A percentile compares a stretch with the other conserved stretches of the same genome.
These are phyloP conservation scores for Perilla frutescens DNA, from an alignment of 257 asterid genomes.

Conservation along the genomic window DNA sequence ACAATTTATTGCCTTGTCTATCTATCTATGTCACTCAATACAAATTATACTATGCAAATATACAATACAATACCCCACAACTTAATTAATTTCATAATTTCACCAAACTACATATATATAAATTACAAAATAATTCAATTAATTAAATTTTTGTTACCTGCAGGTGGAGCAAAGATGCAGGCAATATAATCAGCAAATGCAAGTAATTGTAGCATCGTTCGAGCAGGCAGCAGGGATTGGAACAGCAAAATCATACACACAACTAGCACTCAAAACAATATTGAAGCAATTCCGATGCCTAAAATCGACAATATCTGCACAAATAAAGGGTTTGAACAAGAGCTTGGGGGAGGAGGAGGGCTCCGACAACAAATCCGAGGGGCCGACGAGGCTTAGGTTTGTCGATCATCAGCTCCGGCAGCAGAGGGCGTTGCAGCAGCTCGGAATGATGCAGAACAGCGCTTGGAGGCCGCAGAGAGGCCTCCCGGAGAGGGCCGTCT, in stretches of 20 bases:
- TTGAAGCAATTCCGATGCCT: constrained; percentile 71
- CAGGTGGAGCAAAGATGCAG: constrained; percentile 79
- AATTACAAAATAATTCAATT: background rate
- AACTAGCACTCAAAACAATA: constrained; percentile 61
- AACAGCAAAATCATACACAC: constrained; percentile 66
- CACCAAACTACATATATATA: background rate
- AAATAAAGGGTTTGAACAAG: constrained; percentile 51
- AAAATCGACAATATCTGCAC: constrained; percentile 59
- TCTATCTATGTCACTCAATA: too few relatives aligned
- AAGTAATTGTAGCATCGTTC: constrained; percentile 55
- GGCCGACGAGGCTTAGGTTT: constrained; percentile 42
- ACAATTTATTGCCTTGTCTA: constrained; percentile 27
- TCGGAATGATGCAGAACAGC: constrained; percentile 64
- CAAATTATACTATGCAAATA: too few relatives aligned
- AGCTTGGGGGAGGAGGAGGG: constrained; percentile 57
- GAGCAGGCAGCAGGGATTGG: constrained; percentile 76
- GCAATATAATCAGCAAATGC: constrained; percentile 71
- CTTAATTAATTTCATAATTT: background rate
- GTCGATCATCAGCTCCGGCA: constrained; percentile 58
- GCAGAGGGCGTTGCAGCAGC: constrained; percentile 60
- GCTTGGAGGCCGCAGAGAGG: constrained; percentile 88
- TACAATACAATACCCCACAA: too few relatives aligned
- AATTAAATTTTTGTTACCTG: background rate
- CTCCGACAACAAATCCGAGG: constrained; percentile 15
- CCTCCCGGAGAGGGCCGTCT: constrained; percentile 74